A percentile compares a stretch with the other conserved stretches of the same genome.
These are phyloP conservation scores for Paxillus involutus DNA, from an alignment of 768 basidiomycete genomes.

Conservation along the genomic window DNA sequence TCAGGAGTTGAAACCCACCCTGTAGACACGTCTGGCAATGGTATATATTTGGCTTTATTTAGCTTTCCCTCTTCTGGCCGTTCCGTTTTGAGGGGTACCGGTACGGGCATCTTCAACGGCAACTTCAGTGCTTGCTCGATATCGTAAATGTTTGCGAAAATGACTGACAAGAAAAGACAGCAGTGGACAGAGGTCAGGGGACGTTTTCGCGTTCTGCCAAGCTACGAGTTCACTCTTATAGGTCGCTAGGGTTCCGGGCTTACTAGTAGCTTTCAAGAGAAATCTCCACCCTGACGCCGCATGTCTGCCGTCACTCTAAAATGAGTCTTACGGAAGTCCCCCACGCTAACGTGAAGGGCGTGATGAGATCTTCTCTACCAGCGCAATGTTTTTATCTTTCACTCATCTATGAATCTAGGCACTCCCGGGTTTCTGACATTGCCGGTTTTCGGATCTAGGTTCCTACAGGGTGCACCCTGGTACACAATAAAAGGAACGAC, in stretches of 20 bases:
- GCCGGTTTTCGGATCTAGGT: no score
- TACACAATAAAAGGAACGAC: no score
- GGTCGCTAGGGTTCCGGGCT: not conserved
- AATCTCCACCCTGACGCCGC: slow-evolving; percentile 23
- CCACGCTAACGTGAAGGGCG: not conserved
- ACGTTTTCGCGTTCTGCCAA: not conserved
- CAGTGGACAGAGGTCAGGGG: not conserved
- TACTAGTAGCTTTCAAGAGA: not conserved
- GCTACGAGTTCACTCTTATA: not conserved
- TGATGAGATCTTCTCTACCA: no score
- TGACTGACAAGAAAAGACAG: no score
- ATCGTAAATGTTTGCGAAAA: not conserved
- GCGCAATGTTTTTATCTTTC: no score
- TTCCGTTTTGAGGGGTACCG: slow-evolving; percentile 9
- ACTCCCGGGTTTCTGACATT: no score
- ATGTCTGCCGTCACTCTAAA: not conserved
- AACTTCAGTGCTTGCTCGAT: not conserved
- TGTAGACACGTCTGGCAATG: slow-evolving; percentile 19
- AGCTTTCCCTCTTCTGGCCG: slow-evolving; percentile 11
- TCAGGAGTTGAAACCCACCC: slow-evolving; percentile 15
- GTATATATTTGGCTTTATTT: slow-evolving; percentile 30
- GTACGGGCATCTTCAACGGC: slow-evolving; percentile 19
- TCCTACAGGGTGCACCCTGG: no score
- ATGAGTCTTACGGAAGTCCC: not conserved
- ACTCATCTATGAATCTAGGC: no score